Conservation (phyloP, 2,329 filamentous ascomycete species). For the Cercospora zeae-maydis region DNA sequence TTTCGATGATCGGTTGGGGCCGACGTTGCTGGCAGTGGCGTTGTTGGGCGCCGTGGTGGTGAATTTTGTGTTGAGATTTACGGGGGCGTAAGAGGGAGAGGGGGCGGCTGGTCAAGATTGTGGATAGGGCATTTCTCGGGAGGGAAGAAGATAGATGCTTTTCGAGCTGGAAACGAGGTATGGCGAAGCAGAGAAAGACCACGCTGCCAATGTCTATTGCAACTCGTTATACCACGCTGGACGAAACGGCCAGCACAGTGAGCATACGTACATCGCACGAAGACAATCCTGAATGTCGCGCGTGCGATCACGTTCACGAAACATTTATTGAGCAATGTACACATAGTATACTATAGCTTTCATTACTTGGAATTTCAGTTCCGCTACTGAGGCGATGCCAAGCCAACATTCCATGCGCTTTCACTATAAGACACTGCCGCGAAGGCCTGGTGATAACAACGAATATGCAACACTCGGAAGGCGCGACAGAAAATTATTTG, state of each 20-base stretch:
- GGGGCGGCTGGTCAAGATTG: background rate
- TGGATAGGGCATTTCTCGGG: background rate
- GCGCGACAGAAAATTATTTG: background rate
- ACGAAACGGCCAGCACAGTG: background rate
- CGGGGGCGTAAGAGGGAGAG: constrained; percentile 14
- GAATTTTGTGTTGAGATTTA: constrained; percentile 84
- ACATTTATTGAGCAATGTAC: background rate
- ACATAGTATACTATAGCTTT: background rate
- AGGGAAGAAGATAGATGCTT: background rate
- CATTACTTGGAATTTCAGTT: background rate
- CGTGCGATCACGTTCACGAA: background rate
- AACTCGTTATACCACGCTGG: background rate
- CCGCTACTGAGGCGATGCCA: background rate
- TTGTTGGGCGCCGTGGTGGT: constrained; percentile 86
- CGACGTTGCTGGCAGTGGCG: constrained; percentile 82
- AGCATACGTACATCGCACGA: too few relatives aligned
- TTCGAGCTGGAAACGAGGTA: background rate
- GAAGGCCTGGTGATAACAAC: too few relatives aligned
- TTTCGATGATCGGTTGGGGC: constrained; percentile 94
- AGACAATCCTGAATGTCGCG: background rate
- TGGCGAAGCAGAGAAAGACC: background rate
- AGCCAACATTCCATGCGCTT: background rate
- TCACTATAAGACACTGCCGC: too few relatives aligned
- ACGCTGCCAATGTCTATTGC: background rate
- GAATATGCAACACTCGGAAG: too few relatives aligned